A percentile compares a stretch with the other conserved stretches of the same genome.
These are phyloP conservation scores for Hordeum marinum DNA, from an alignment of 176 grass and related monocot species.

Conservation along the genomic window DNA sequence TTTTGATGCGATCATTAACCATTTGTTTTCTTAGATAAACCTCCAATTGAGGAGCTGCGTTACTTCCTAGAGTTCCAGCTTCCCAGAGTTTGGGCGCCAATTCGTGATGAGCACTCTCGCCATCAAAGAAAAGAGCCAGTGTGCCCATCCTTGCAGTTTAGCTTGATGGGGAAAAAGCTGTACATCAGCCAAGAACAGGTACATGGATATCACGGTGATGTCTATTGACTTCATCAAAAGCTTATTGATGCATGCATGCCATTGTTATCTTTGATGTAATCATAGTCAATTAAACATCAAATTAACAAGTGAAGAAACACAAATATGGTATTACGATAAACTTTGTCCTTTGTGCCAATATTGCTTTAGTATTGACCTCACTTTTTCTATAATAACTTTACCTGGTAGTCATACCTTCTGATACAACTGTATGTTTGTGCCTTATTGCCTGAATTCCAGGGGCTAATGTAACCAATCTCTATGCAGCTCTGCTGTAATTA, in stretches of 20 bases:
- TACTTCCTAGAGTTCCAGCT: slow-evolving; percentile 80
- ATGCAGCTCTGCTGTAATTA: not conserved
- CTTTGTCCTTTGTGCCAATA: not conserved
- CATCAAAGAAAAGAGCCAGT: slow-evolving; percentile 66
- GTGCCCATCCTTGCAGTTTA: slow-evolving; percentile 67
- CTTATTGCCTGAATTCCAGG: not conserved
- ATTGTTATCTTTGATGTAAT: not conserved
- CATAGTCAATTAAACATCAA: not conserved
- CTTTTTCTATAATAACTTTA: not conserved
- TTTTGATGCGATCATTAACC: not conserved
- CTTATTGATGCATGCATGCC: not conserved
- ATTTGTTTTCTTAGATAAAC: slow-evolving; percentile 55
- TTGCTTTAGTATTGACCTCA: not conserved
- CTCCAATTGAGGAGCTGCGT: slow-evolving; percentile 62
- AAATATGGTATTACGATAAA: not conserved
- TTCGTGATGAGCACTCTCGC: slow-evolving; percentile 42
- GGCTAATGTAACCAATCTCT: not conserved
- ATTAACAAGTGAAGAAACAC: not conserved
- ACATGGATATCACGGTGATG: not conserved
- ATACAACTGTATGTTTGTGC: not conserved
- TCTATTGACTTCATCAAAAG: not conserved
- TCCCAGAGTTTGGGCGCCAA: slow-evolving; percentile 57
- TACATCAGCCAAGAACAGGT: slow-evolving; percentile 63
- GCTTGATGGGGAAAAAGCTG: slow-evolving; percentile 65
- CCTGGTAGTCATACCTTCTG: not conserved